A percentile compares a stretch with the other conserved stretches of the same genome.
These are phyloP conservation scores for Hypoxylon subgilvum DNA, from an alignment of 495 filamentous ascomycete species.

Conservation along the genomic window DNA sequence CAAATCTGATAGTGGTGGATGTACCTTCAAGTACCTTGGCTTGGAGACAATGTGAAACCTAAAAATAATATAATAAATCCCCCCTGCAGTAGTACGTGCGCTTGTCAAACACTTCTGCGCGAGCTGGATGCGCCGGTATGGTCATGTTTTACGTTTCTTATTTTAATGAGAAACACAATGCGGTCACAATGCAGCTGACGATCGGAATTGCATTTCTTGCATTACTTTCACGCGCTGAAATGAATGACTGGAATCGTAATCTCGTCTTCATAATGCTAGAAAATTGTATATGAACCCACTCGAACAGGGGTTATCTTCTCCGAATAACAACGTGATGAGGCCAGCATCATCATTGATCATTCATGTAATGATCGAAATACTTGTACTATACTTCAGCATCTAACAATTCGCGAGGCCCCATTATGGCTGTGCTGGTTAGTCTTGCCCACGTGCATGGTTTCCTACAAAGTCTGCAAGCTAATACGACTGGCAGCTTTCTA, in stretches of 20 bases:
- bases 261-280: neutral
- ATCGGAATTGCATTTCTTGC: slow-evolving; percentile 13
- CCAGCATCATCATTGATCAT: neutral
- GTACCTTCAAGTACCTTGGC: too few species aligned
- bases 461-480: neutral
- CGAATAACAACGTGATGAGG: neutral
- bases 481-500: neutral
- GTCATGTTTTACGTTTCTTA: neutral
- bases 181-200: neutral
- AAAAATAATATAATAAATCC: slow-evolving; percentile 21
- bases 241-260: slow-evolving; percentile 6
- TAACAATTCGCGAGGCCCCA: neutral
- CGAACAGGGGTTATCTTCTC: neutral
- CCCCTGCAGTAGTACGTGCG: slow-evolving; percentile 15
- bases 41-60: neutral
- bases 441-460: slow-evolving; percentile 10
- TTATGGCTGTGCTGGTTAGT: slow-evolving; percentile 10
- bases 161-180: too few species aligned
- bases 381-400: too few species aligned
- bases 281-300: neutral
- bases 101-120: slow-evolving; percentile 2
- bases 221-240: neutral
- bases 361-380: too few species aligned
- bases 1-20: too few species aligned
- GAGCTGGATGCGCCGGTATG: neutral